A percentile compares a stretch with the other conserved stretches of the same genome.
Conservation (phyloP, 2,329 filamentous ascomycete genomes). For the Penicillium thymicola region DNA sequence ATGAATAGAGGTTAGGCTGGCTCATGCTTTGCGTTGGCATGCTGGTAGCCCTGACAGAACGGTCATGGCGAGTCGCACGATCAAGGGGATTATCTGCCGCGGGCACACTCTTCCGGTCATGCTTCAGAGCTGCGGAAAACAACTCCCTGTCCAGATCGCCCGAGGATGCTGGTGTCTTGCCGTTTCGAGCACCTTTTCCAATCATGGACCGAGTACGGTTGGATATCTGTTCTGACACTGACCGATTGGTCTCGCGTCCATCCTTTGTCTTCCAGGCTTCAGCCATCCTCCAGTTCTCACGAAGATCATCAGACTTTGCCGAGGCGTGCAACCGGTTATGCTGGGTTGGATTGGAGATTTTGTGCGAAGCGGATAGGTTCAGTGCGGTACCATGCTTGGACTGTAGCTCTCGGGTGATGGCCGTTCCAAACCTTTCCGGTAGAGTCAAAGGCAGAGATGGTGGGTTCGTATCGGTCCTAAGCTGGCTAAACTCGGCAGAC, state of each 20-base stretch:
- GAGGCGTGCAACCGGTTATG: slow-evolving; percentile 16
- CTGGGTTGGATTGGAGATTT: neutral
- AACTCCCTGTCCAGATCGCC: slow-evolving; percentile 25
- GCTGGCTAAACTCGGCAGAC: slow-evolving; percentile 4
- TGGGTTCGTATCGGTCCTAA: slow-evolving; percentile 9
- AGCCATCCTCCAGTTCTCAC: slow-evolving; percentile 20
- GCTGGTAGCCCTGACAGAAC: neutral
- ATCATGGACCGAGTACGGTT: neutral
- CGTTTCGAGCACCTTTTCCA: slow-evolving; percentile 1
- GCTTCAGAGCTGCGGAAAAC: slow-evolving; percentile 26
- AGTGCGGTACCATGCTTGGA: slow-evolving; percentile 22
- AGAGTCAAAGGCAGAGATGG: slow-evolving; percentile 25
- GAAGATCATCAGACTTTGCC: slow-evolving; percentile 19
- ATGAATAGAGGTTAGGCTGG: neutral
- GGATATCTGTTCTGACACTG: neutral
- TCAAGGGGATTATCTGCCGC: neutral
- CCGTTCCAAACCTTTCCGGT: slow-evolving; percentile 30
- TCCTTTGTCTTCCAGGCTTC: slow-evolving; percentile 18
- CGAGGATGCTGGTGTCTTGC: neutral
- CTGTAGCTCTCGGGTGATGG: slow-evolving; percentile 31
- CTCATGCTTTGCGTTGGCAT: neutral
- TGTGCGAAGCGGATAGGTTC: slow-evolving; percentile 11
- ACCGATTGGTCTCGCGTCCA: neutral
- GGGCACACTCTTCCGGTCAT: slow-evolving; percentile 14
- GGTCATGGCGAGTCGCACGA: neutral